Evolutionary conservation across 495 filamentous ascomycete genomes (phyloP).

Genomic region (Immersiella caudata): DNA sequence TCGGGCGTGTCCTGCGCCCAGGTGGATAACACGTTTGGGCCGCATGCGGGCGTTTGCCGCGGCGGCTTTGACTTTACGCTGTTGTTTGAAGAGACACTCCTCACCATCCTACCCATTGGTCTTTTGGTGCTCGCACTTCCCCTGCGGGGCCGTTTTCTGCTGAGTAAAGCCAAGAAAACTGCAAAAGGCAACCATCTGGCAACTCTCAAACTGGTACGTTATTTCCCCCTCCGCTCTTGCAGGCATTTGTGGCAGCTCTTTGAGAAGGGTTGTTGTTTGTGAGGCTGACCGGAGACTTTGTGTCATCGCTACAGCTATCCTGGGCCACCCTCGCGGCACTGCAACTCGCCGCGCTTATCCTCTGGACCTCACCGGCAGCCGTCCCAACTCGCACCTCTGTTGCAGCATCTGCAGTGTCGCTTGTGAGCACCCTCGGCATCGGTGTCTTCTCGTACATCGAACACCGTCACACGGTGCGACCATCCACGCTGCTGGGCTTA

Average conservation of each 20-base stretch:
- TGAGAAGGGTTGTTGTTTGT: constrained; percentile 1
- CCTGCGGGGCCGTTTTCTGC: constrained; percentile 52
- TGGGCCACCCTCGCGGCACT: constrained; percentile 50
- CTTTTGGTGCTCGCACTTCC: constrained; percentile 51
- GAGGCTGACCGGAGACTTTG: neutral
- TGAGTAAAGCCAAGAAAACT: constrained; percentile 32
- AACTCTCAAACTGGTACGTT: constrained; percentile 30
- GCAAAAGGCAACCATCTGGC: constrained; percentile 4
- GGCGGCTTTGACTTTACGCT: constrained; percentile 61
- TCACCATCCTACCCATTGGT: constrained; percentile 49
- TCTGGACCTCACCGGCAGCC: constrained; percentile 48
- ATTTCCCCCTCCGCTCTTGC: neutral
- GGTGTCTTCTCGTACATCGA: constrained; percentile 46
- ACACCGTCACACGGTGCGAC: constrained; percentile 41
- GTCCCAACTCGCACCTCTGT: constrained; percentile 51
- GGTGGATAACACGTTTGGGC: constrained; percentile 35
- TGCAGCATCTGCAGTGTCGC: constrained; percentile 48
- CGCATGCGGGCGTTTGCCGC: constrained; percentile 35
- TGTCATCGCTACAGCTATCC: constrained; percentile 36
- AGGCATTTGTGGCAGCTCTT: neutral
- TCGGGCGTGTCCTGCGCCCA: constrained; percentile 10
- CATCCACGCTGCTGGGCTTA: constrained; percentile 57
- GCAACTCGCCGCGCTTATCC: constrained; percentile 50
- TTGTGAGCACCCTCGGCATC: constrained; percentile 40
- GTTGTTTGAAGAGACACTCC: constrained; percentile 59